Evolutionary conservation across 2,329 filamentous ascomycete genomes (phyloP), one percentile per base, ranked within the genome.

Genomic region (Stagonosporopsis chrysanthemi): DNA sequence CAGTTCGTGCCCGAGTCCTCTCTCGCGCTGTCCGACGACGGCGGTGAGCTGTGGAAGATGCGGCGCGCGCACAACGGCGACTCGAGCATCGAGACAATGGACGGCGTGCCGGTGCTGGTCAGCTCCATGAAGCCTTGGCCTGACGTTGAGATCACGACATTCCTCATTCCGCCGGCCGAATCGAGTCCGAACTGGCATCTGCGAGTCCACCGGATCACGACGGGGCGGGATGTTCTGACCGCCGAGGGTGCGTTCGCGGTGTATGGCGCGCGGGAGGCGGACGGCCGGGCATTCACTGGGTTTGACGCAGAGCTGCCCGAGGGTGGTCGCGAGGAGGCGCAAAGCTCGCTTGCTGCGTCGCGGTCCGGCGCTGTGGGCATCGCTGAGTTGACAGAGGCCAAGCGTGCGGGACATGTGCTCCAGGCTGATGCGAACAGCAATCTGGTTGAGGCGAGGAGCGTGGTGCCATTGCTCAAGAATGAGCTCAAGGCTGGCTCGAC

Each of bases 381-480:
- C 12, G 73, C 75, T 4, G 82, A 84, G 52, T 57, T 83, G 36
- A 67, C 68, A 15, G 65, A 74, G 6, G 66, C 58, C 19, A 59
- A 68, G 12, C 80, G 88, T 19, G 77, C 75, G 51, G 90, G 89
- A 3, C 87, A 84, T 70, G 80, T 91, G 24, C 85, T 92, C 44
- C 87, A 91, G 55, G 88, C 89, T 11, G 90, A 93, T 71, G 89
- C 90, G 6, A 92, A 93, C 77, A 90, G 88, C 44, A 93, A 93
- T 75, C 77, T 93, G 31, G 81, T 92, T 2, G 87, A 91, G 77
- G 86, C 87, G 56, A 80, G 90, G 56, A 91, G 88, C 4, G 82
- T 89, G 39, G 84, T 93, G 64, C 90, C 90, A 23, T 88, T 88
- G 28, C 75, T 93, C 67, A 84, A 87, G 69, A 81, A 84, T 61